Conservation (phyloP, 371 early-diverging fungal species). For the Lichtheimia hyalospora region DNA sequence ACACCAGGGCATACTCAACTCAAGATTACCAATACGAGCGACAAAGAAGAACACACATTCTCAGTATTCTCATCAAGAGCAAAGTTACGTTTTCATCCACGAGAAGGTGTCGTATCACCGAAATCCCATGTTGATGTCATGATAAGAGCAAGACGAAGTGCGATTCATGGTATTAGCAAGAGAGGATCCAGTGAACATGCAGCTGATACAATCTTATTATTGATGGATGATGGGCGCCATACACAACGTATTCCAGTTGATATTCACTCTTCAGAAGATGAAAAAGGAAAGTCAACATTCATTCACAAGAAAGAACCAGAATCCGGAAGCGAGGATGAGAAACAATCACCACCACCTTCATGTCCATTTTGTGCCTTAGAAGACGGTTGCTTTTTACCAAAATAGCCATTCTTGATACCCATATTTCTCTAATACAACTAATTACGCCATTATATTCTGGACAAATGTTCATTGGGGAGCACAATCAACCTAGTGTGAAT, state of each 20-base stretch:
- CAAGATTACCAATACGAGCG: neutral
- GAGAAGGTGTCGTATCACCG: slow-evolving; percentile 6
- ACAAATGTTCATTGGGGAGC: no score
- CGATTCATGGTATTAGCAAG: slow-evolving; percentile 1
- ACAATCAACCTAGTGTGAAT: no score
- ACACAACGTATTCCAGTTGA: slow-evolving; percentile 11
- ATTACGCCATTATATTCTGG: no score
- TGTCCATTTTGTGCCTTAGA: no score
- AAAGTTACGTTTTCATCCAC: slow-evolving; percentile 6
- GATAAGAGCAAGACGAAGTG: slow-evolving; percentile 9
- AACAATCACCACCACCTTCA: no score
- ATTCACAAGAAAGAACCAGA: no score
- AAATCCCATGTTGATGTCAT: slow-evolving; percentile 3
- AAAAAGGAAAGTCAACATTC: no score
- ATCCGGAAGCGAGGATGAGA: no score
- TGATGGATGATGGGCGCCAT: slow-evolving; percentile 8
- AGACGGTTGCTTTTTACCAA: no score
- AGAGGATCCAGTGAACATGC: neutral
- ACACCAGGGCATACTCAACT: neutral
- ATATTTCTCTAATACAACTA: no score
- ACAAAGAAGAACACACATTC: slow-evolving; percentile 4
- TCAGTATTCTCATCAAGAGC: slow-evolving; percentile 10
- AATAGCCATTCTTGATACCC: no score
- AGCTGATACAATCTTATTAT: slow-evolving; percentile 8
- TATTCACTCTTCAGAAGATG: neutral